Base-by-base conservation (phyloP, 1,284 basidiomycete species). In the Marasmius oreades region DNA sequence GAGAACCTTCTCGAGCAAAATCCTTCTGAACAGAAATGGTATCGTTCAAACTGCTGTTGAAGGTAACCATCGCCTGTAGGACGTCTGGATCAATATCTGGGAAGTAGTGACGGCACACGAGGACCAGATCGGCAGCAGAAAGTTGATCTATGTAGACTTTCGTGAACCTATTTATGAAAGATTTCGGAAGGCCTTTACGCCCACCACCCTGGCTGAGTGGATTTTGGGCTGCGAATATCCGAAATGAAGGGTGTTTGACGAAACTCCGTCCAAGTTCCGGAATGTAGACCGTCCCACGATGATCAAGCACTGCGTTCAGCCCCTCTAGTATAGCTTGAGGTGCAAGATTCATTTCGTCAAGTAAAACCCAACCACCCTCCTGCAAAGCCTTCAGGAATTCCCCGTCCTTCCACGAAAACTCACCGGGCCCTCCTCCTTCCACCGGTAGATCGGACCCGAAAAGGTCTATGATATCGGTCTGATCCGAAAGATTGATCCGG, bases 301-400 rank as follows among this genome's bases (percentile, higher is more conserved):
- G 95, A 73, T 99, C 97, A 26, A 99, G 77, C 12, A 97, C 89
- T 2, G 97, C 95, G 67, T 99, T 99, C 47, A 99, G 82, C 48
- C 97, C 97, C 73, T 99, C 97, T 1, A 99, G 84, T 5, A 99
- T 92, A 0, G 97, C 89, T 69, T 96, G 93, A 24, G 95, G 94
- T 1, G 95, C 96, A 18, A 98, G 80, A 68, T 98, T 98, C 95
- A 98, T 98, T 73, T 99, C 97, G 72, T 99, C 97, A 6, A 99
- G 81, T 14, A 99, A 80, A 5, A 99, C 96, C 95, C 95, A 98
- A 63, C 93, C 86, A 3, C 97, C 97, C 57, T 88, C 84, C 71
- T 94, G 93, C 76, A 99, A 78, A 0, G 97, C 96, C 60, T 84
- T 85, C 52, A 99, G 78, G 69, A 99, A 99, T 51, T 98, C 95